Base-by-base conservation (phyloP, 2,329 filamentous ascomycete genomes). In the Colletotrichum sp. region DNA sequence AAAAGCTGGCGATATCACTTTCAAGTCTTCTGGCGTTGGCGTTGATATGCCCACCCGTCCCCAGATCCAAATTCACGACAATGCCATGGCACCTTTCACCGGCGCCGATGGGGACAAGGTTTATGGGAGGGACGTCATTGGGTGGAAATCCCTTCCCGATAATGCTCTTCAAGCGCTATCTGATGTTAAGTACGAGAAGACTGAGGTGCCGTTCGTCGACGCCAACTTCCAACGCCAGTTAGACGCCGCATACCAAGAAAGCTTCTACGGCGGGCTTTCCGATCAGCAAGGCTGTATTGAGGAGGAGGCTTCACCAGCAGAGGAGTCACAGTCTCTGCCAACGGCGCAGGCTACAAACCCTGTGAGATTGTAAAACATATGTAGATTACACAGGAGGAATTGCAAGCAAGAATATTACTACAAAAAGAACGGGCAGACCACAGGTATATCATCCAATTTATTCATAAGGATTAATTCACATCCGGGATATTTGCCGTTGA, bases 31-130 rank as follows among this genome's bases (percentile, higher is more conserved):
- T 6, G 18, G 34, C 15, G 34, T 44, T 26, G 63, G 36, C 6
- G 63, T 66, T 8, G 36, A 44, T 30, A 66, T 44, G 24, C 34
- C 36, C 16, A 66, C 63, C 21, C 36, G 44, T 24, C 63, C 63
- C 8, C 13, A 28, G 55, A 59, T 59, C 0, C 55, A 66, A 30
- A 65, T 65, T 18, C 62, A 36, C 32, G 30, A 65, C 24, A 39
- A 65, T 18, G 32, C 62, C 32, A 65, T 65, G 8, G 21, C 62
- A 26, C 18, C 62, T 21, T 65, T 65, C 5, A 39, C 24, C 8
- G 21, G 32, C 6, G 62, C 18, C 24, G 21, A 44, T 26, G n/a
- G 10, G n/a, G 24, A 36, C 1, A 24, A 65, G 30, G 21, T 65
- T 21, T 65, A 21, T 65, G 34, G 34, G n/a, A n/a, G 62, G 18